Base-by-base conservation (phyloP, 306 rosid genomes). In the Casuarina glauca region DNA sequence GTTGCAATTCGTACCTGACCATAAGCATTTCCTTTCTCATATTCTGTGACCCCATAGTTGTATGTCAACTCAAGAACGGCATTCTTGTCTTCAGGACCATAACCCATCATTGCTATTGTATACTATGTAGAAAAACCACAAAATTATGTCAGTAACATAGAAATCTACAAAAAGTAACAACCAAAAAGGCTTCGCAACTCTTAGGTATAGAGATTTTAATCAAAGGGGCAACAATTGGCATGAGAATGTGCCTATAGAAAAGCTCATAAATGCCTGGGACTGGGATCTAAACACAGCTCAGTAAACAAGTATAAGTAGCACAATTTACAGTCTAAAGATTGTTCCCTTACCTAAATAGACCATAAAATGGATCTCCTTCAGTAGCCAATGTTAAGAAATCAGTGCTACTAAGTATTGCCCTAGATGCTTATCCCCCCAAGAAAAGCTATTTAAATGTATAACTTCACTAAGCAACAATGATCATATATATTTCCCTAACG, bases 81-180 rank as follows among this genome's bases (percentile, higher is more conserved):
- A 68, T 4, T 90, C 85, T 90, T 91, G 75, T 93, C 96, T 89
- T 96, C 98, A 44, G 97, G 94, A 54, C 98, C 98, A 77, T 89
- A 96, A 73, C 99, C 99, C 66, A 96, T 61, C 79, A 90, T 82
- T 55, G 97, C 98, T 54, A 90, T 67, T 5, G 96, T 89, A 73
- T 84, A 85, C 97, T 95, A 42, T 13, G 81, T 38, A 68, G 35
- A 46, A 44, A 44, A 72, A 69, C 45, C 54, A 81, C 11, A 39
- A 61, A 7, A 71, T 67, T 63, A 76, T 13, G 64, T 80, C 76
- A 81, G 53, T 70, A 45, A 20, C 26, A 12, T 13, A 13, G 26
- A 19, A 74, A 11, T 74, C 32, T 19, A 45, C 19, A 60, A 1
- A 6, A 3, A n/a, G 44, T 41, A 67, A 42, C 10, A 38, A 16